Evolutionary conservation across 306 rosid species (phyloP).

Genomic region (Prunus persica): Prunus_persica_NCBIv2 NC_034012.1:5970501-5971000

Average conservation of each 20-base stretch:
- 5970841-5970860: constrained; percentile 61
- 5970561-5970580: constrained; percentile 23
- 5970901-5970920: constrained; percentile 53
- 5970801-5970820: neutral
- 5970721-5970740: neutral
- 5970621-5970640: neutral
- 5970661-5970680: neutral
- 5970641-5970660: neutral
- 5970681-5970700: neutral
- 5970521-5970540: neutral
- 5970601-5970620: constrained; percentile 26
- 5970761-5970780: constrained; percentile 13
- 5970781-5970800: neutral
- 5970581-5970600: constrained; percentile 22
- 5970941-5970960: neutral
- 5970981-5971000: neutral
- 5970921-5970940: constrained; percentile 45
- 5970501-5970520: neutral
- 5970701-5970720: neutral
- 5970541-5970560: neutral
- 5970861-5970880: constrained; percentile 75
- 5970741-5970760: neutral
- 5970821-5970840: constrained; percentile 3
- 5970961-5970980: neutral
- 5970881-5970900: constrained; percentile 72